phyloP scores from a whole-genome alignment of 2,329 filamentous ascomycete species.

The Dissoconium aciculare region DNA sequence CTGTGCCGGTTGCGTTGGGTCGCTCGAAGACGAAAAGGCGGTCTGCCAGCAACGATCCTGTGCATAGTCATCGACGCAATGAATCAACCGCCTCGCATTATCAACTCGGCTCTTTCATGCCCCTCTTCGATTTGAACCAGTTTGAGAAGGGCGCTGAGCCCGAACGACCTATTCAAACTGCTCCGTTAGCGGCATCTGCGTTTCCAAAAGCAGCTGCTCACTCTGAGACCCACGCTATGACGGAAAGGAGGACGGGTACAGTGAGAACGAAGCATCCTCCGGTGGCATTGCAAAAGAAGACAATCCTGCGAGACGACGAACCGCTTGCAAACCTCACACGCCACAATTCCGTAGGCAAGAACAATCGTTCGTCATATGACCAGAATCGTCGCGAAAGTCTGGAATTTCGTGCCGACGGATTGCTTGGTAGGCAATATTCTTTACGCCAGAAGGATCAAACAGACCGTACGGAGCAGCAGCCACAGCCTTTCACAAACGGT shows the following conservation, averaged over 20 bases:
- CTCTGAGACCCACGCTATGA: slow-evolving; percentile 13
- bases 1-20: slow-evolving; percentile 18
- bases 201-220: slow-evolving; percentile 14
- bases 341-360: slow-evolving; percentile 8
- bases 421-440: slow-evolving; percentile 38
- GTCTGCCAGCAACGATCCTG: slow-evolving; percentile 6
- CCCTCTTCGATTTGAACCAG: slow-evolving; percentile 48
- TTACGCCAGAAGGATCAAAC: slow-evolving; percentile 28
- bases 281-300: slow-evolving; percentile 10
- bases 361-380: slow-evolving; percentile 12
- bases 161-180: slow-evolving; percentile 3
- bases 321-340: slow-evolving; percentile 20
- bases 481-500: slow-evolving; percentile 40
- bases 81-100: slow-evolving; percentile 38
- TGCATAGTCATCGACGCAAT: slow-evolving; percentile 13
- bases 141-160: slow-evolving; percentile 33
- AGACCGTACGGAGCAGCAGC: slow-evolving; percentile 24
- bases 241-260: slow-evolving; percentile 9
- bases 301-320: slow-evolving; percentile 22
- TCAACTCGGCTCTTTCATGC: slow-evolving; percentile 50
- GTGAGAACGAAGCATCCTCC: slow-evolving; percentile 24
- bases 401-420: slow-evolving; percentile 32
- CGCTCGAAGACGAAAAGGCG: slow-evolving; percentile 11
- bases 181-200: slow-evolving; percentile 2
- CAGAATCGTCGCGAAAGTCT: slow-evolving; percentile 14